A percentile compares a stretch with the other conserved stretches of the same genome.
These are phyloP conservation scores for Didymella pinodella DNA, from an alignment of 2,329 filamentous ascomycete species.

Conservation along the genomic window DNA sequence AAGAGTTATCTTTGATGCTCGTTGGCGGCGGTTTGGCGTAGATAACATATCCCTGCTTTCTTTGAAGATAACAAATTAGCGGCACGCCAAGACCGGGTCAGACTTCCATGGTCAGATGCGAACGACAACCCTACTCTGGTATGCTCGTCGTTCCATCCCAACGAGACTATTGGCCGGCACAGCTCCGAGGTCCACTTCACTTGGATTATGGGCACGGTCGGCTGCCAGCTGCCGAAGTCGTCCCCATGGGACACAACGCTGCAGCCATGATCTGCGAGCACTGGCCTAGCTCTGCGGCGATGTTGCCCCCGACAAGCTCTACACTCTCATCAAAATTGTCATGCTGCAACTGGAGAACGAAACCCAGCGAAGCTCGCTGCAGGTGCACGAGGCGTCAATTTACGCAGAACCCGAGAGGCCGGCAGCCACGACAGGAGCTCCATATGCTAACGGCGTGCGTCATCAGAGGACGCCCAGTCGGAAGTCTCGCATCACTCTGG, in stretches of 20 bases:
- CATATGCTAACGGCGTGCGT: not conserved
- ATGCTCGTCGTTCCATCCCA: not conserved
- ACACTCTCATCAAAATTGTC: not conserved
- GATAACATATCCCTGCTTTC: conserved; percentile 10
- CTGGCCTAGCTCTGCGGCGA: not conserved
- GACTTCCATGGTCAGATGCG: not conserved
- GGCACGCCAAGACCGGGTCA: not conserved
- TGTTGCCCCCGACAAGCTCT: not conserved
- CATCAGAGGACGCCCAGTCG: conserved; percentile 18
- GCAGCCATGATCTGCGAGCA: not conserved
- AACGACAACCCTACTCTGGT: not conserved
- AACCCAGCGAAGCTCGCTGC: not conserved
- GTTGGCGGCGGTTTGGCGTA: not conserved
- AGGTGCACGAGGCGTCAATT: not conserved
- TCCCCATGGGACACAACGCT: not conserved
- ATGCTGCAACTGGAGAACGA: not conserved
- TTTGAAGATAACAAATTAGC: conserved; percentile 4
- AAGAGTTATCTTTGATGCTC: not conserved
- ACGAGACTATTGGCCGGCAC: not conserved
- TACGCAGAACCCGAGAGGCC: not conserved
- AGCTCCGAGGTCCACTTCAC: not conserved
- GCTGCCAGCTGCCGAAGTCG: not conserved
- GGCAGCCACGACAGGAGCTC: not conserved
- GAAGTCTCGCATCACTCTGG: conserved; percentile 34
- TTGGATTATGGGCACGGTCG: not conserved